phyloP scores from a whole-genome alignment of 73 alveolate species.

The Loxodes magnus region DNA sequence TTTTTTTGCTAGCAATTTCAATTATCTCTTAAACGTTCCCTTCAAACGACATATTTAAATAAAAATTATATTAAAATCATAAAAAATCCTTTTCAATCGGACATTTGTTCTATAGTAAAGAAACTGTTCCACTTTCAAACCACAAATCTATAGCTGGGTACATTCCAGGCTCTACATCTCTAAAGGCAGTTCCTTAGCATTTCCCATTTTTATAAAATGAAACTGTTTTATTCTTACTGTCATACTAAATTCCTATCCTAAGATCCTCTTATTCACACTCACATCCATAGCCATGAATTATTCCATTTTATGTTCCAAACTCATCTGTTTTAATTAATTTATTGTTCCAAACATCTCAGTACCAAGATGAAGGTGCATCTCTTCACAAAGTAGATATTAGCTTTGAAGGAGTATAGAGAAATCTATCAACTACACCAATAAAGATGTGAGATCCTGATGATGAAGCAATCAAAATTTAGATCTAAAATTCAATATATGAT shows the following conservation, averaged over 20 bases:
- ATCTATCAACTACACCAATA: conserved; percentile 67
- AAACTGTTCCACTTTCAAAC: conserved; percentile 55
- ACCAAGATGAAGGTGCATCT: conserved; percentile 56
- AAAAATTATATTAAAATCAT: too few species aligned
- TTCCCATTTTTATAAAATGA: conserved; percentile 75
- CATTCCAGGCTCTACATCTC: conserved; percentile 61
- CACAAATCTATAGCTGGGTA: conserved; percentile 68
- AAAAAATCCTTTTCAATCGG: too few species aligned
- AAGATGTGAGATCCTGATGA: conserved; percentile 55
- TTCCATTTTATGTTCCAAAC: conserved; percentile 48
- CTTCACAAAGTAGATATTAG: conserved; percentile 60
- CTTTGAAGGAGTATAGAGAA: conserved; percentile 37
- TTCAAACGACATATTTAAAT: too few species aligned
- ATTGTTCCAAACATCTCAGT: conserved; percentile 81
- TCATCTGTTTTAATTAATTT: conserved; percentile 67
- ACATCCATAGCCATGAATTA: conserved; percentile 70
- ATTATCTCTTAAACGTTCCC: too few species aligned
- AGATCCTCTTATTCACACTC: conserved; percentile 62
- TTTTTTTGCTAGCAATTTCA: too few species aligned
- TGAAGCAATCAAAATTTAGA: conserved; percentile 40
- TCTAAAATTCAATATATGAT: conserved; percentile 66
- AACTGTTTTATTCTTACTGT: conserved; percentile 47
- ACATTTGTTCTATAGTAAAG: background rate
- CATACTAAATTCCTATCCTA: conserved; percentile 63
- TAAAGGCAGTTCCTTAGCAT: conserved; percentile 66